Evolutionary conservation across 2,329 filamentous ascomycete genomes (phyloP).

Genomic region (Geosmithia morbida): DNA sequence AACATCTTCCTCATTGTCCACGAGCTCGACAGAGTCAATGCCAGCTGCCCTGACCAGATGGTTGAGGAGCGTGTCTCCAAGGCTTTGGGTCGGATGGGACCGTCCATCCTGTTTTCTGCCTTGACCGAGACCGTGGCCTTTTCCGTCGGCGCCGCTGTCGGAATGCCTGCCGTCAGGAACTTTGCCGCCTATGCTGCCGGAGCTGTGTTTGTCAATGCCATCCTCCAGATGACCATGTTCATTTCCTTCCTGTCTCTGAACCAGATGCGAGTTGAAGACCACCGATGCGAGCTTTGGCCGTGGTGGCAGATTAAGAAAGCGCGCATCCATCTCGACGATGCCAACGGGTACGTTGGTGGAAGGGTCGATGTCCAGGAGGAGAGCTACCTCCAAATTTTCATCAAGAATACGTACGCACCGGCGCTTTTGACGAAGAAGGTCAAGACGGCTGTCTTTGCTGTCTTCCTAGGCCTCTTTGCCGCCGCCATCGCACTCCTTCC

Average conservation of each 20-base stretch:
- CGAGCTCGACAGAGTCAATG: slow-evolving; percentile 90
- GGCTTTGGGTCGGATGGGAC: slow-evolving; percentile 89
- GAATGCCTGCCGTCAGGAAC: slow-evolving; percentile 95
- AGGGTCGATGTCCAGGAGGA: slow-evolving; percentile 71
- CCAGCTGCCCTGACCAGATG: slow-evolving; percentile 77
- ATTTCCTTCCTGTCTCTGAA: slow-evolving; percentile 84
- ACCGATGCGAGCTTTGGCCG: slow-evolving; percentile 82
- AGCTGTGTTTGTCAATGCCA: slow-evolving; percentile 89
- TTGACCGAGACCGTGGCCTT: slow-evolving; percentile 90
- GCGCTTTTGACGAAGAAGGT: slow-evolving; percentile 64
- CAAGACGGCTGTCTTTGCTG: slow-evolving; percentile 59
- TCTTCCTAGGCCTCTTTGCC: slow-evolving; percentile 81
- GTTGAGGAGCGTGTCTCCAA: slow-evolving; percentile 77
- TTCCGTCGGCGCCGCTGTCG: slow-evolving; percentile 80
- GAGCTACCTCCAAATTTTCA: slow-evolving; percentile 70
- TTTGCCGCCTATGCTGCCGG: slow-evolving; percentile 95
- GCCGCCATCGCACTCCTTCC: slow-evolving; percentile 76
- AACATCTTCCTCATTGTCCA: slow-evolving; percentile 99
- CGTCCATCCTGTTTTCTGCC: slow-evolving; percentile 91
- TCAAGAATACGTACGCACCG: slow-evolving; percentile 81
- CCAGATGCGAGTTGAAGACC: slow-evolving; percentile 76
- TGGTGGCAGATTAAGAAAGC: slow-evolving; percentile 72
- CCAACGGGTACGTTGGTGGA: slow-evolving; percentile 40
- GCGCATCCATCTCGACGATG: slow-evolving; percentile 44
- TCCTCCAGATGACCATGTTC: slow-evolving; percentile 97